A percentile compares a stretch with the other conserved stretches of the same genome.
Evolutionary conservation across 1,284 basidiomycete species (phyloP).

Genomic region (Rhodotorula sp.): DNA sequence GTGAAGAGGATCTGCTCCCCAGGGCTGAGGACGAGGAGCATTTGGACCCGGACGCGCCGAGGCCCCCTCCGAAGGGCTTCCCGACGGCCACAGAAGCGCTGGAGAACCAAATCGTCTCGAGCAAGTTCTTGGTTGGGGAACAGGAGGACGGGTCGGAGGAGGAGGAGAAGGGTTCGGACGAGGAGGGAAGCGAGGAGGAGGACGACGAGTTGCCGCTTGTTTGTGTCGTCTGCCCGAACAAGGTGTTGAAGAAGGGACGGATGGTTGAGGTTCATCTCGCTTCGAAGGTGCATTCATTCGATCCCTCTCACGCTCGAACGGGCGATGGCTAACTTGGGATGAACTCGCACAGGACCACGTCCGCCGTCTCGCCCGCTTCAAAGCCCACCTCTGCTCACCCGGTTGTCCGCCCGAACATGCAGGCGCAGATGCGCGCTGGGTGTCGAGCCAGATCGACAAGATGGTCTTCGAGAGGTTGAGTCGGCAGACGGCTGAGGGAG

Average conservation of each 20-base stretch:
- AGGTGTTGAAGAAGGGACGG: constrained; percentile 36
- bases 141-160: background rate
- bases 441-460: constrained; percentile 33
- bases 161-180: background rate
- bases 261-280: constrained; percentile 39
- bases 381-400: constrained; percentile 23
- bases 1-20: too few relatives aligned
- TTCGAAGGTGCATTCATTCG: constrained; percentile 23
- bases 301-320: background rate
- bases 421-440: constrained; percentile 28
- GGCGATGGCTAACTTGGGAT: background rate
- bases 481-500: constrained; percentile 9
- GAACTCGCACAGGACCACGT: constrained; percentile 29
- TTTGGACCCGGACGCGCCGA: constrained; percentile 18
- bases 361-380: constrained; percentile 33
- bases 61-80: constrained; percentile 26
- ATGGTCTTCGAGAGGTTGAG: constrained; percentile 26
- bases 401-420: constrained; percentile 20
- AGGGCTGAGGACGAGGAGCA: constrained; percentile 15
- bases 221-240: constrained; percentile 39
- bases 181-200: constrained; percentile 2
- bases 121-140: constrained; percentile 1
- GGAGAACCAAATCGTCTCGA: constrained; percentile 23
- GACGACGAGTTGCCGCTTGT: constrained; percentile 28
- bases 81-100: constrained; percentile 32